These are phyloP conservation scores for Thecaphora thlaspeos DNA, from an alignment of 1,284 basidiomycete genomes.

Conservation along the genomic window DNA sequence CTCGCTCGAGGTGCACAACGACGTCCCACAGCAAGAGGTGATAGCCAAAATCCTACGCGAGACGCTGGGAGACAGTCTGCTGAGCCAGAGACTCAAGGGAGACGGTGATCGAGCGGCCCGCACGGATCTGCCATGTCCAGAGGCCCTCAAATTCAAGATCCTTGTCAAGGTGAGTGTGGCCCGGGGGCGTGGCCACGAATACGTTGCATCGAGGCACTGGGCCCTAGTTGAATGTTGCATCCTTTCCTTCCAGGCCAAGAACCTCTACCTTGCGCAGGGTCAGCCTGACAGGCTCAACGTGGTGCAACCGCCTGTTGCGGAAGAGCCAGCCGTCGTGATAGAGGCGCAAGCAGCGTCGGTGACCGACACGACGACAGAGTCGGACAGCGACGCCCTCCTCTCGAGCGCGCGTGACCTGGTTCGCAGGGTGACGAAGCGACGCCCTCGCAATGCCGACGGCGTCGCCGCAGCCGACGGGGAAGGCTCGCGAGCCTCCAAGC, in stretches of 20 bases:
- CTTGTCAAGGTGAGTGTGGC: slow-evolving; percentile 68
- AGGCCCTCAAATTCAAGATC: slow-evolving; percentile 76
- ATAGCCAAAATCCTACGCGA: slow-evolving; percentile 76
- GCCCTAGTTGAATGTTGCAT: too few relatives aligned
- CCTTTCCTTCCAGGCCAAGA: slow-evolving; percentile 43
- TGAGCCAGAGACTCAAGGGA: slow-evolving; percentile 47
- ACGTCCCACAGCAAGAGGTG: slow-evolving; percentile 75
- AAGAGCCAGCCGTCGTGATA: background rate
- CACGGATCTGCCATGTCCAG: slow-evolving; percentile 74
- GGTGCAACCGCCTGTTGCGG: background rate
- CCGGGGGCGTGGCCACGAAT: too few relatives aligned
- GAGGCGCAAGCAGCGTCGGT: slow-evolving; percentile 4
- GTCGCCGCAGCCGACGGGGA: slow-evolving; percentile 1
- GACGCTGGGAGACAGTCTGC: slow-evolving; percentile 73
- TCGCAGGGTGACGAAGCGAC: slow-evolving; percentile 4
- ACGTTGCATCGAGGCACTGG: too few relatives aligned
- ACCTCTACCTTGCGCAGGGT: slow-evolving; percentile 17
- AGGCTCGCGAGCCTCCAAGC: slow-evolving; percentile 6
- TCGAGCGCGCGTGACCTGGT: slow-evolving; percentile 8
- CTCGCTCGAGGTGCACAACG: slow-evolving; percentile 89
- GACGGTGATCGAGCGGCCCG: slow-evolving; percentile 57
- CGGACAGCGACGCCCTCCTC: slow-evolving; percentile 21
- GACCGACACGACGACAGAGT: slow-evolving; percentile 19
- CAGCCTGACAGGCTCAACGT: slow-evolving; percentile 3
- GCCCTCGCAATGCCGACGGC: background rate